Evolutionary conservation across 495 filamentous ascomycete genomes (phyloP).

Genomic region (Aeminium ludgeri): DNA sequence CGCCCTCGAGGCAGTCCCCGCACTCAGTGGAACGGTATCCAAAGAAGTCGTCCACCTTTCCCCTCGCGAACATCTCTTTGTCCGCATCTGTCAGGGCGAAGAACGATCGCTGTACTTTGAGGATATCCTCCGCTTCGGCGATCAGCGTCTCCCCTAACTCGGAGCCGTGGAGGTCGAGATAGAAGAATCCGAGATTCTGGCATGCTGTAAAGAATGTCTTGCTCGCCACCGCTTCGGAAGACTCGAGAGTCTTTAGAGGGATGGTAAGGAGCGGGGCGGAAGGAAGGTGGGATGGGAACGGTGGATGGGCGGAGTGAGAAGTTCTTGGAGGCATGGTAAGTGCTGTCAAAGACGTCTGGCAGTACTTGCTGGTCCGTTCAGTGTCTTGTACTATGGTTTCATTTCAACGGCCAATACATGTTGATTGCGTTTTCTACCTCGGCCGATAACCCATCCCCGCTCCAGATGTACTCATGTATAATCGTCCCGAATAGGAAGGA

Average conservation of each 20-base stretch:
- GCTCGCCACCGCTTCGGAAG: conserved; percentile 27
- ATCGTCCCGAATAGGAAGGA: no score
- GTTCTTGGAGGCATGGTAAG: not conserved
- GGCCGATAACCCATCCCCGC: no score
- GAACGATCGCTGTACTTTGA: conserved; percentile 7
- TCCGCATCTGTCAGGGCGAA: conserved; percentile 3
- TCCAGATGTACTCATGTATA: no score
- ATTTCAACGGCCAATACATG: no score
- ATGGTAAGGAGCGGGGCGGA: conserved; percentile 40
- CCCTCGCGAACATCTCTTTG: conserved; percentile 22
- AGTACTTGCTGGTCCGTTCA: no score
- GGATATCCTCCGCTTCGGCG: conserved; percentile 9
- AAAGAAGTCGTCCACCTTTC: conserved; percentile 46
- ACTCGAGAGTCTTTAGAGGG: conserved; percentile 33
- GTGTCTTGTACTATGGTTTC: no score
- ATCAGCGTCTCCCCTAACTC: conserved; percentile 8
- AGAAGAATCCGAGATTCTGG: conserved; percentile 16
- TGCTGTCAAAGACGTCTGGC: no score
- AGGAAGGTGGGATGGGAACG: conserved; percentile 36
- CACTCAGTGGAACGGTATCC: conserved; percentile 33
- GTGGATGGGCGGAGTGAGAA: conserved; percentile 22
- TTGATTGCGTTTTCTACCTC: no score
- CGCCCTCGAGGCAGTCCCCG: conserved; percentile 27
- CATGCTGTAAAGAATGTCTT: conserved; percentile 19
- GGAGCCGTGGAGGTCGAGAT: conserved; percentile 11